Evolutionary conservation across 2,329 filamentous ascomycete species (phyloP), one percentile per base, ranked within the genome.

Genomic region (Ceratocystiopsis sp.): DNA sequence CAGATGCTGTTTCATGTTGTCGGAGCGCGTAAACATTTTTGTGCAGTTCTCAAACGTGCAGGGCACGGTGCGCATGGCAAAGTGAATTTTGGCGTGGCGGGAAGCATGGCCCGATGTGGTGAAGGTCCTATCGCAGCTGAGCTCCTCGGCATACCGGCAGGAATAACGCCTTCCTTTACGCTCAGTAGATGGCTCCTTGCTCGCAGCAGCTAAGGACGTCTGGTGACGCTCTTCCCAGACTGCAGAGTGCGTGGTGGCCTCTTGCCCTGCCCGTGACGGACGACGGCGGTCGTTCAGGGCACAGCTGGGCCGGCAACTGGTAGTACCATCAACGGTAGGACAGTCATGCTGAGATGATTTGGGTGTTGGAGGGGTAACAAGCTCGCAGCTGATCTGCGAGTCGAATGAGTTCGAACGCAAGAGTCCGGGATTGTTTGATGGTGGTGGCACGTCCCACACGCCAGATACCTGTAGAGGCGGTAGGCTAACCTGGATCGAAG

Each of bases 1-100:
- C 29, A 84, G 69, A 54, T 87, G 82, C 61, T 86, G 82, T 67
- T 85, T 84, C 82, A 87, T 87, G 65, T 87, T 87, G 66, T 87
- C 82, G 52, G 80, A 78, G 49, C 82, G 78, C 12, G 80, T 85
- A 53, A 87, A 87, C 54, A 80, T 82, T 63, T 85, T 85, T 59
- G 75, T 72, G 64, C 82, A 87, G 46, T 79, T 79, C 0, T 68
- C 63, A 53, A 71, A 82, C 32, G 76, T 69, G 61, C 75, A 79
- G 35, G 68, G 73, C 18, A 84, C 79, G 14, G 77, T 77, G 63
- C 87, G 87, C 60, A 84, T 81, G 40, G 80, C 80, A 1, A 80
- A 84, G 64, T 89, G 83, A 54, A 85, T 86, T 60, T 86, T 86
- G 46, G 81, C 82, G 58, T 89, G 83, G 36, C 83, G 77, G 37